Base-by-base conservation (phyloP, 2,329 filamentous ascomycete species). In the Colletotrichum falcatum region DNA sequence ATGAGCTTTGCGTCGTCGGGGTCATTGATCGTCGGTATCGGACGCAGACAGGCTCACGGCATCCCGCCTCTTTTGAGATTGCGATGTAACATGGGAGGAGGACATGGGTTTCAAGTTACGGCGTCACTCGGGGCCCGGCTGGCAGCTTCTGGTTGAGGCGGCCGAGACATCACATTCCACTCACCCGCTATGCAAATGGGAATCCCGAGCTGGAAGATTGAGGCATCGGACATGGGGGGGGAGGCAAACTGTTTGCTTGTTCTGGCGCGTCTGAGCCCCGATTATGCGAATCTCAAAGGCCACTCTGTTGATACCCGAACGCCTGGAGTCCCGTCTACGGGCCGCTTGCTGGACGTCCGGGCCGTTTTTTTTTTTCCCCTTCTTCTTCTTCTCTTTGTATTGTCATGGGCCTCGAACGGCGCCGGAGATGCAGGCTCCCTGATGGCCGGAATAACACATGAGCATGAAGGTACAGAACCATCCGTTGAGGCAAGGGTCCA, bases 371-470 rank as follows among this genome's bases (percentile, higher is more conserved):
- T 70, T 67, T 66, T 56, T 53, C 30, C 16, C n/a, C n/a, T n/a
- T n/a, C n/a, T n/a, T n/a, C n/a, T n/a, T n/a, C n/a, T n/a, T n/a
- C n/a, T n/a, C n/a, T n/a, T n/a, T n/a, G n/a, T n/a, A n/a, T n/a
- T 46, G 35, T 20, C 30, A 61, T 58, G 51, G 35, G 58, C 49
- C 18, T 56, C 58, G 30, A 56, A 30, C 44, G 28, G 49, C 9
- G 42, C n/a, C 26, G 46, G 60, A 26, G 20, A 58, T 70, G 67
- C 67, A 70, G 51, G 63, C 60, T 56, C 42, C 63, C 67, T 61
- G 51, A 14, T 42, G 16, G 48, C 56, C 39, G 51, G 49, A 42
- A 58, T 66, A 23, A 26, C 42, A 58, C 63, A 70, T 59, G 42
- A 20, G 35, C 30, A 48, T 30, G 20, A 35, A 53, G 33, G 42